phyloP scores from a whole-genome alignment of 1,284 basidiomycete species.

The Phylloboletellus chloephorus region DNA sequence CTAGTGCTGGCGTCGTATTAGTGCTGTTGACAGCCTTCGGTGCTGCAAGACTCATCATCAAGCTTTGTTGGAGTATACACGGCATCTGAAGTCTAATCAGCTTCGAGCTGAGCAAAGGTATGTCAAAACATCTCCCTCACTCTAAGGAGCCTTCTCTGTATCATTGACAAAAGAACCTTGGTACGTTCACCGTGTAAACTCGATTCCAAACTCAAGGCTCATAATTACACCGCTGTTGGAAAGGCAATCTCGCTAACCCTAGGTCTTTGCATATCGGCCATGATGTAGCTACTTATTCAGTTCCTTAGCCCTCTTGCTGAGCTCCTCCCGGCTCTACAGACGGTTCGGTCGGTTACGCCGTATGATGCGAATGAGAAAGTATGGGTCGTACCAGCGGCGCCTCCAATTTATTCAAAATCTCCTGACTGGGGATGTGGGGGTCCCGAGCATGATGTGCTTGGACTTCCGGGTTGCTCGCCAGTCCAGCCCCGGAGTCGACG shows the following conservation, averaged over 20 bases:
- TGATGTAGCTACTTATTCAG: conserved; percentile 22
- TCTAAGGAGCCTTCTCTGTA: no score
- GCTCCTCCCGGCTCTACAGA: conserved; percentile 27
- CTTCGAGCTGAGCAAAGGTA: no score
- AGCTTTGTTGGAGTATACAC: no score
- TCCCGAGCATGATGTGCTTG: conserved; percentile 41
- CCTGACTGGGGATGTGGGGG: conserved; percentile 37
- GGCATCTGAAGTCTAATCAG: no score
- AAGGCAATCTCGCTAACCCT: not conserved
- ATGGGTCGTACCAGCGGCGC: conserved; percentile 27
- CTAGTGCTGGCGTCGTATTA: no score
- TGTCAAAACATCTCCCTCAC: no score
- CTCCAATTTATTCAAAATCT: conserved; percentile 29
- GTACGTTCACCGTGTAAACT: no score
- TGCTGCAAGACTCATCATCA: no score
- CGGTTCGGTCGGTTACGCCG: not conserved
- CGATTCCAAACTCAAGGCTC: not conserved
- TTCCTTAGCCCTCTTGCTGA: conserved; percentile 25
- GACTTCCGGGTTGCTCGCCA: conserved; percentile 29
- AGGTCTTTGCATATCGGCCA: not conserved
- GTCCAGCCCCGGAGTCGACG: conserved; percentile 30
- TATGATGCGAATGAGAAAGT: not conserved
- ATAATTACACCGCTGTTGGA: no score
- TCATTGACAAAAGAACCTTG: no score
- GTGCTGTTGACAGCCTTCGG: conserved; percentile 43